These are phyloP conservation scores for Puccinia coronata DNA, from an alignment of 1,284 basidiomycete genomes.

Conservation along the genomic window DNA sequence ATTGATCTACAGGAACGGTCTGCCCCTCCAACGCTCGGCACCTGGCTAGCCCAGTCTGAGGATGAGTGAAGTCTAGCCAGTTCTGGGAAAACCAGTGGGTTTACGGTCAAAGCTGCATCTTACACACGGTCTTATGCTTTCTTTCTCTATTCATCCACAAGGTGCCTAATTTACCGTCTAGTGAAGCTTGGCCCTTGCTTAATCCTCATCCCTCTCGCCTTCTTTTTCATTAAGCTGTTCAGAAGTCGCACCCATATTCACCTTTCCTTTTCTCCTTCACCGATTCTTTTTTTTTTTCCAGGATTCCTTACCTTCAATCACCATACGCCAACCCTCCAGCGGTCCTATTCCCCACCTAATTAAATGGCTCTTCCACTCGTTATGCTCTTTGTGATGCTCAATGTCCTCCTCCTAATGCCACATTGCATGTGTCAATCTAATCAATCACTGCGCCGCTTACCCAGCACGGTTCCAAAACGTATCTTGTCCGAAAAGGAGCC, in stretches of 20 bases:
- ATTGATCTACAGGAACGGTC: too few relatives aligned
- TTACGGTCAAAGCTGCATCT: too few relatives aligned
- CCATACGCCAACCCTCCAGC: background rate
- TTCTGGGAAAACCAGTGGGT: too few relatives aligned
- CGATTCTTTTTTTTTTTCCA: background rate
- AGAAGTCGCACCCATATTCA: background rate
- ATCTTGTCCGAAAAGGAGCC: background rate
- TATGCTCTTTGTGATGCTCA: constrained; percentile 1
- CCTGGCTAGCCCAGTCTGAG: too few relatives aligned
- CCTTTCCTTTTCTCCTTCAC: background rate
- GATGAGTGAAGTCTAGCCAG: too few relatives aligned
- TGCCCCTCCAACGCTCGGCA: too few relatives aligned
- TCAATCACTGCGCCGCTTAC: background rate
- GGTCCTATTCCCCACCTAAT: background rate
- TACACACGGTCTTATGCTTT: too few relatives aligned
- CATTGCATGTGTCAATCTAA: background rate
- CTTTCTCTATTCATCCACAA: too few relatives aligned
- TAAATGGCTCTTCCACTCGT: background rate
- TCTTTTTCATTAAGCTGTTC: background rate
- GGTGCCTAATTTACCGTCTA: too few relatives aligned
- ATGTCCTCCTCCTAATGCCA: background rate
- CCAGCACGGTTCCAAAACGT: background rate
- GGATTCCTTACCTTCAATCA: background rate
- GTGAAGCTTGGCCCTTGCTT: too few relatives aligned
- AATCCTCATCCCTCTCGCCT: too few relatives aligned